Evolutionary conservation across 2,329 filamentous ascomycete genomes (phyloP).

Genomic region (Endoconidiophora laricicola): DNA sequence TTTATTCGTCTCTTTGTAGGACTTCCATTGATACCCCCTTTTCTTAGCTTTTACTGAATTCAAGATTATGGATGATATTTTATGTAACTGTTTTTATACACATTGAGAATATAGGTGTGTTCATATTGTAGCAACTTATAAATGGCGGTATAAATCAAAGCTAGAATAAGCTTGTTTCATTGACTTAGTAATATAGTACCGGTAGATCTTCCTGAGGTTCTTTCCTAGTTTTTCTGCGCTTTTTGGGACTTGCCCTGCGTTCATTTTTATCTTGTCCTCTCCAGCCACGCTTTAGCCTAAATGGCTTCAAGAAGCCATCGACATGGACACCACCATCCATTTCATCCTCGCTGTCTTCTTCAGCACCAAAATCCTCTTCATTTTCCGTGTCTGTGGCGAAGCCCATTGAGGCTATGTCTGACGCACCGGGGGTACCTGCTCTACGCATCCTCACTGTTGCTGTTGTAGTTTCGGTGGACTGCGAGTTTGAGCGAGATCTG

Average conservation of each 20-base stretch:
- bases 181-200: too few species aligned
- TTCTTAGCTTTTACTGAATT: background rate
- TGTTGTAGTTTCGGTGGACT: constrained; percentile 21
- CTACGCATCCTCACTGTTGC: constrained; percentile 19
- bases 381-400: constrained; percentile 9
- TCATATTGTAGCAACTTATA: too few species aligned
- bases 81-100: too few species aligned
- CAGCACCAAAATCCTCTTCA: constrained; percentile 16
- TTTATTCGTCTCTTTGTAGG: constrained; percentile 2
- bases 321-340: constrained; percentile 47
- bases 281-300: constrained; percentile 34
- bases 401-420: background rate
- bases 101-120: too few species aligned
- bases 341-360: constrained; percentile 32
- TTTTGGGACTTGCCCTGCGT: too few species aligned
- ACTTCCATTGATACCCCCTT: constrained; percentile 8
- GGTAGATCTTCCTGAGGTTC: background rate
- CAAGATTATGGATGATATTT: too few species aligned
- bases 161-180: too few species aligned
- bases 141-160: too few species aligned
- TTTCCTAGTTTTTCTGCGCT: constrained; percentile 11
- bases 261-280: constrained; percentile 21
- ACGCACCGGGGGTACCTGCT: constrained; percentile 1
- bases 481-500: constrained; percentile 16
- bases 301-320: constrained; percentile 47